A percentile compares a stretch with the other conserved stretches of the same genome.
phyloP scores from a whole-genome alignment of 108 stramenopile genomes.

The Skeletonema potamos region DNA sequence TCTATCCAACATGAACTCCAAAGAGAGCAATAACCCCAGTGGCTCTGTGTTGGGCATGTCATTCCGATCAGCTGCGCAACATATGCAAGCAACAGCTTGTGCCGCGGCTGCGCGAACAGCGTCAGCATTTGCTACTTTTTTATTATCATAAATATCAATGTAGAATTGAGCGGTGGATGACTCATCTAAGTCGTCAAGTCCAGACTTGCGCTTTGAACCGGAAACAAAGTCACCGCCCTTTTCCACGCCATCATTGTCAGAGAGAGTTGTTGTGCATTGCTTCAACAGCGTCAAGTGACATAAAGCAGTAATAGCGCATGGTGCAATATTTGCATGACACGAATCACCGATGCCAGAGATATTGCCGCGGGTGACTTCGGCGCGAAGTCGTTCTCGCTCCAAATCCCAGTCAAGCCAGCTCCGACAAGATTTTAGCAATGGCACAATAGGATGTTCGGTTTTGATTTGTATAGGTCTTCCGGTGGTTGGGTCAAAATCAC shows the following conservation, averaged over 20 bases:
- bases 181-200: conserved; percentile 27
- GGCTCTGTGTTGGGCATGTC: conserved; percentile 44
- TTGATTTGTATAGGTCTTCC: conserved; percentile 61
- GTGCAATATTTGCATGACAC: conserved; percentile 61
- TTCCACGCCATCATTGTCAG: background rate
- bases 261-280: conserved; percentile 38
- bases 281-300: conserved; percentile 73
- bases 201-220: conserved; percentile 23
- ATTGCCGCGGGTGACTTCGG: conserved; percentile 43
- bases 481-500: conserved; percentile 71
- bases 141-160: conserved; percentile 62
- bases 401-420: conserved; percentile 88
- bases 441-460: conserved; percentile 70
- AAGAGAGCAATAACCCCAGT: conserved; percentile 63
- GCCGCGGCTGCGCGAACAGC: conserved; percentile 82
- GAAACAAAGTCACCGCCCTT: background rate
- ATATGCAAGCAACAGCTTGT: conserved; percentile 77
- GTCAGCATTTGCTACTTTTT: conserved; percentile 54
- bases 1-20: conserved; percentile 75
- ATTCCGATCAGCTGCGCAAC: conserved; percentile 80
- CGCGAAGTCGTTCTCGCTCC: conserved; percentile 60
- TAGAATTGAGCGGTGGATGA: conserved; percentile 65
- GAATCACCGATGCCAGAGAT: conserved; percentile 58
- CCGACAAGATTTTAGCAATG: conserved; percentile 59
- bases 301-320: conserved; percentile 80